Conservation (phyloP, 1,284 basidiomycete species). For the Golubevia sp. region DNA sequence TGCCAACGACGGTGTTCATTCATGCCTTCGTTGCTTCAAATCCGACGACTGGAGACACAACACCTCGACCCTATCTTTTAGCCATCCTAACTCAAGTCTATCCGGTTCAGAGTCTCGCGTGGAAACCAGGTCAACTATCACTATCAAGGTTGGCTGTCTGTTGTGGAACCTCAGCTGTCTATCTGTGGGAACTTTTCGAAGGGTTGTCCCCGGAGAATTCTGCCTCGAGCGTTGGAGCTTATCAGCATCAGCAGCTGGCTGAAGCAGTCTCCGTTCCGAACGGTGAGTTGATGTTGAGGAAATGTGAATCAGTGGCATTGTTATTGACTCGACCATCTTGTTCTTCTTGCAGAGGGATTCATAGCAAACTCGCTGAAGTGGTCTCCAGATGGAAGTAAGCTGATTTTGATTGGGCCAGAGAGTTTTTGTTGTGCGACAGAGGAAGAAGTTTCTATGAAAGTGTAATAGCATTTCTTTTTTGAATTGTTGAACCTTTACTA, state of each 20-base stretch:
- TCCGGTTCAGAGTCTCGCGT: constrained; percentile 70
- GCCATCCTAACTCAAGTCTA: constrained; percentile 71
- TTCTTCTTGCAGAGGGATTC: constrained; percentile 19
- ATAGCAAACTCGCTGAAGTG: constrained; percentile 70
- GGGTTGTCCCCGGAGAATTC: background rate
- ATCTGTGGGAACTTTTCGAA: constrained; percentile 71
- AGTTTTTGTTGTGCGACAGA: constrained; percentile 73
- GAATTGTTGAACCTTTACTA: no score
- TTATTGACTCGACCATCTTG: background rate
- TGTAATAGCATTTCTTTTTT: no score
- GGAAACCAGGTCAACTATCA: constrained; percentile 74
- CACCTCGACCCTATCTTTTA: constrained; percentile 67
- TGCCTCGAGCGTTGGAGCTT: constrained; percentile 3
- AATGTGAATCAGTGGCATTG: background rate
- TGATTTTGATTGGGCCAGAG: constrained; percentile 73
- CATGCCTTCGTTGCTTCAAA: constrained; percentile 69
- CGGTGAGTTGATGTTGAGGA: constrained; percentile 1
- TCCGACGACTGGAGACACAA: constrained; percentile 60
- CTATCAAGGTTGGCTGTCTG: constrained; percentile 74
- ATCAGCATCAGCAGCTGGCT: constrained; percentile 16
- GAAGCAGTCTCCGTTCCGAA: constrained; percentile 34
- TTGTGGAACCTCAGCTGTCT: constrained; percentile 72
- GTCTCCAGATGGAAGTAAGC: constrained; percentile 81
- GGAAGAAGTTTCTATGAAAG: no score
- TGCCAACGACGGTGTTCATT: constrained; percentile 69